phyloP scores from a whole-genome alignment of 352 stramenopile species.

The Pythium brachiatum region DNA sequence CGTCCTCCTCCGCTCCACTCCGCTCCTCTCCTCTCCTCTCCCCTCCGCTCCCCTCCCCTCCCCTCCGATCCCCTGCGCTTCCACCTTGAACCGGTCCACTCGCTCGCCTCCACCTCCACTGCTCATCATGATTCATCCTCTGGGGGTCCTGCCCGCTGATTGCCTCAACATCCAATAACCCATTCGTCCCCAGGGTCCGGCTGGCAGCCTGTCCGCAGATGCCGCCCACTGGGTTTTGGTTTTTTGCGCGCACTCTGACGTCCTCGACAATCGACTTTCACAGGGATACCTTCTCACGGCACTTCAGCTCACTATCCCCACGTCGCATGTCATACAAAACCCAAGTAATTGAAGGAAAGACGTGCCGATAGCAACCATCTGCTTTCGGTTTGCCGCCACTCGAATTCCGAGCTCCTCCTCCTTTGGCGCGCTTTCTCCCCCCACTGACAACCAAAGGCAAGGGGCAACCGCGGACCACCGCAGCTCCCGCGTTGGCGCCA shows the following conservation, averaged over 20 bases:
- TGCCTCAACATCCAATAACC: conserved; percentile 6
- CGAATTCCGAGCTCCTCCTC: conserved; percentile 2
- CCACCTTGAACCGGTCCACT: no score
- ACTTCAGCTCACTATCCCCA: background rate
- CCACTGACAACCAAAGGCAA: background rate
- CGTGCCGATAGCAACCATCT: conserved; percentile 6
- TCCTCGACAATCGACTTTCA: conserved; percentile 4
- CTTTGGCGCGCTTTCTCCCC: background rate
- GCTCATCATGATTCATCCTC: background rate
- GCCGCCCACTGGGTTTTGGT: background rate
- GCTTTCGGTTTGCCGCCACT: background rate
- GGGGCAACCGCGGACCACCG: background rate
- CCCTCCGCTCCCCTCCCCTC: background rate
- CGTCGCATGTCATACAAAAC: background rate
- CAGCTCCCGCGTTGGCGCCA: no score
- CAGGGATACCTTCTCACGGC: background rate
- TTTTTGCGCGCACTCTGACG: background rate
- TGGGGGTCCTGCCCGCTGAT: background rate
- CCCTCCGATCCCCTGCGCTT: background rate
- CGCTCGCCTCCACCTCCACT: no score
- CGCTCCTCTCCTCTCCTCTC: background rate
- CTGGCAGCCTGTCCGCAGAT: background rate
- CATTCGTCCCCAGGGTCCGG: background rate
- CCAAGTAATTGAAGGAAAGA: background rate
- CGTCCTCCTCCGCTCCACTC: background rate